Evolutionary conservation across 2,329 filamentous ascomycete species (phyloP), one percentile per base, ranked within the genome.

Genomic region (Bipolaris bicolor): DNA sequence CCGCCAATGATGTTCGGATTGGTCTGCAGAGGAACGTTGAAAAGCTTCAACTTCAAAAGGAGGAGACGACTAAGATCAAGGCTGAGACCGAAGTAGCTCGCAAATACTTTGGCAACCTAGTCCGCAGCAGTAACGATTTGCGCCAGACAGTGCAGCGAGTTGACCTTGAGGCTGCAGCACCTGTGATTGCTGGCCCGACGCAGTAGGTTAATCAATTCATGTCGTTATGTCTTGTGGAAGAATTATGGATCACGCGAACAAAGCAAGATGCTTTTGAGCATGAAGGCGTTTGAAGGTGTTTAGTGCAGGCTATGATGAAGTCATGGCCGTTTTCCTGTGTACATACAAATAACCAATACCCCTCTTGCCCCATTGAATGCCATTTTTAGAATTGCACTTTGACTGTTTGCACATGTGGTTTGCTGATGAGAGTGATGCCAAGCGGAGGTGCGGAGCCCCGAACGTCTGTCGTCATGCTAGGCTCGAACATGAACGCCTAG

Each of bases 101-200:
- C 64, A 96, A 94, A 77, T 98, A 96, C 80, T 99, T 99, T 76
- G 81, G 86, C 50, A 95, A 96, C 70, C 83, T 99, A 16, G 87
- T 95, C 50, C 84, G 90, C 58, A 83, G 88, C 65, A 81, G 79
- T 58, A 77, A 76, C 22, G 81, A 83, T 53, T 77, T 84, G 51
- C 76, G 75, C 49, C 75, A 77, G 46, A 77, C 78, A 34, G 82
- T 85, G n/a, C 75, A 80, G 63, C 69, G 79, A 22, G 80, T 84
- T 22, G 82, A 85, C 63, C 69, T 85, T 9, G 83, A 85, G 61
- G 80, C 81, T 15, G 76, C 80, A n/a, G 77, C 79, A 24, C 79
- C 80, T 3, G 78, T 78, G 3, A 70, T 80, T 57, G 76, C 75
- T 13, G 49, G 53, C 3, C 52, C 63, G 3, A 64, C 57, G 40